phyloP scores from a whole-genome alignment of 805 yeast genomes.

The Cyberlindnera nakhonratchasimensis region DNA sequence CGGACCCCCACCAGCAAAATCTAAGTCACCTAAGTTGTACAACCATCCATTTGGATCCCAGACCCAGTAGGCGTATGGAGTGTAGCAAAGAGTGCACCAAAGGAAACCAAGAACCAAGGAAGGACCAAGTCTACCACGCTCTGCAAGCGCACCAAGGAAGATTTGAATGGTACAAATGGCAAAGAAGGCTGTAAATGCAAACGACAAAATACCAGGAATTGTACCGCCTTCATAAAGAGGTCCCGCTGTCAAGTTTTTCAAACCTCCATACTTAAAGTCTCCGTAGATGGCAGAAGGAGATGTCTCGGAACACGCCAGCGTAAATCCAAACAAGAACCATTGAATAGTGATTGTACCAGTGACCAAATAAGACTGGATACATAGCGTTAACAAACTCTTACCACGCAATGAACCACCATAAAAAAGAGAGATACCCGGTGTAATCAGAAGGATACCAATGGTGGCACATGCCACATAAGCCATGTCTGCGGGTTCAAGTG shows the following conservation, averaged over 20 bases:
- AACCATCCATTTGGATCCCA: constrained; percentile 97
- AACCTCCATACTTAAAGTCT: constrained; percentile 74
- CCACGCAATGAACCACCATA: constrained; percentile 65
- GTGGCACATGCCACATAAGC: constrained; percentile 38
- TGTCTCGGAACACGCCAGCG: constrained; percentile 74
- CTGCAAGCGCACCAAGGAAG: constrained; percentile 87
- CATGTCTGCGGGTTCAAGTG: constrained; percentile 44
- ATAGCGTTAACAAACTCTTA: constrained; percentile 77
- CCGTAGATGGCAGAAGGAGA: constrained; percentile 76
- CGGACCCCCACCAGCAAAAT: constrained; percentile 99
- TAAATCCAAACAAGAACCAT: constrained; percentile 97
- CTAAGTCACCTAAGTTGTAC: constrained; percentile 83
- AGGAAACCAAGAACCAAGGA: constrained; percentile 71
- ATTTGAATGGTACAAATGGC: constrained; percentile 86
- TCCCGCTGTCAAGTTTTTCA: constrained; percentile 58
- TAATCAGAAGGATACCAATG: constrained; percentile 63
- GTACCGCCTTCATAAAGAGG: constrained; percentile 71
- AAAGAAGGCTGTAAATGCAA: constrained; percentile 88
- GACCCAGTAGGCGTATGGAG: constrained; percentile 92
- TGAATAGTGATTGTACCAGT: constrained; percentile 73
- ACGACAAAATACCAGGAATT: constrained; percentile 48
- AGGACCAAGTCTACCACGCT: constrained; percentile 86
- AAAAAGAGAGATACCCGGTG: constrained; percentile 89
- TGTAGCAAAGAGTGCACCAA: constrained; percentile 89
- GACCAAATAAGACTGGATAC: constrained; percentile 71